Evolutionary conservation across 1,139 yeast genomes (phyloP), one percentile per base, ranked within the genome.

Genomic region (Yamadazyma conglobata): DNA sequence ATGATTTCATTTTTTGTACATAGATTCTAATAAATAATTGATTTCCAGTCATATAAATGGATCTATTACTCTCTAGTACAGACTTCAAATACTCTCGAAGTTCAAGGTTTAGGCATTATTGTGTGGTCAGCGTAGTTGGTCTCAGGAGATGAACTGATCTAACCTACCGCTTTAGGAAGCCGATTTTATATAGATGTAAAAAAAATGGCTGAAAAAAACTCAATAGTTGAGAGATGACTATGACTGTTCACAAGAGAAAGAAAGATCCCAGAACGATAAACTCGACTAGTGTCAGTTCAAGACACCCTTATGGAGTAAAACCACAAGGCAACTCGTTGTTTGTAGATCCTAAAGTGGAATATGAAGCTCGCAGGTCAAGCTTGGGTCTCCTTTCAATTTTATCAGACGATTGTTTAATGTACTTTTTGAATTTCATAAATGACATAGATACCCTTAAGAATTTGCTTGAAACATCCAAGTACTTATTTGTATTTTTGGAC

Each of bases 261-360:
- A 35, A 28, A 16, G 49, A 39, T 22, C 48, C 54, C 1, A 40
- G 66, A 30, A 34, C 27, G 10, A 49, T 63, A 5, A 48, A 61
- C 2, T 39, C 51, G 18, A 34, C 39, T 5, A 44, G 56, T 10
- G 46, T 46, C 10, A 47, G 50, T 19, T 50, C 63, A 6, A 57
- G 63, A 28, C 95, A 85, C 47, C 94, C 95, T 0, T 58, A 84
- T 19, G 82, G 83, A 34, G 82, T 85, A 13, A 77, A 73, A 43
- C 95, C 95, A 0, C 60, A 71, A 24, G 94, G 94, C 4, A 85
- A 85, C 47, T 67, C 68, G 13, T 48, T 55, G 27, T 42, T 66
- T 13, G 37, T 54, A 34, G 37, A 50, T 39, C 22, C 50, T 30
- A 37, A 43, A 12, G 20, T 17, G 3, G 31, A 48, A n/a, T 40